These are phyloP conservation scores for Medakamo hakoo DNA, from an alignment of 139 green algal genomes.

Conservation along the genomic window DNA sequence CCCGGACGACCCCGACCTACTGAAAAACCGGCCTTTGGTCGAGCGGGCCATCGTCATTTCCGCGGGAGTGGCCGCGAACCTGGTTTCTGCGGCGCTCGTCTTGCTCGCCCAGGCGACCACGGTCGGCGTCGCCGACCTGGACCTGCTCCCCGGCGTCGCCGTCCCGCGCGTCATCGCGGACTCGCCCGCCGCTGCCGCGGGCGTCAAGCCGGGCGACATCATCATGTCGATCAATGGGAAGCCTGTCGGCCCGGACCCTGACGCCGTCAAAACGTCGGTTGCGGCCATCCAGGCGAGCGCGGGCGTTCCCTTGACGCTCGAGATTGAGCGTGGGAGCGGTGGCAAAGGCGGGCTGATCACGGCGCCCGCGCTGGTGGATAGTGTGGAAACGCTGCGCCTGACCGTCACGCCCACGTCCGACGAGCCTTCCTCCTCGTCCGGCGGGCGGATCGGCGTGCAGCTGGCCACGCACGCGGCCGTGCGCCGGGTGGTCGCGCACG, in stretches of 20 bases:
- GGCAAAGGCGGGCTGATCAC: no score
- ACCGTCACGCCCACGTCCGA: no score
- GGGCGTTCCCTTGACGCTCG: not conserved
- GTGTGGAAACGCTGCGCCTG: no score
- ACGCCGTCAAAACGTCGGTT: not conserved
- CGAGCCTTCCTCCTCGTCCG: no score
- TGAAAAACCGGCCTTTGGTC: constrained; percentile 71
- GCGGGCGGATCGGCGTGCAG: constrained; percentile 77
- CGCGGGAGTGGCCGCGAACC: constrained; percentile 89
- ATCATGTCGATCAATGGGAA: constrained; percentile 19
- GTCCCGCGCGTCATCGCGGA: constrained; percentile 36
- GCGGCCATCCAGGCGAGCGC: not conserved
- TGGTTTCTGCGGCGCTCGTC: constrained; percentile 43
- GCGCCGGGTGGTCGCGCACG: constrained; percentile 6
- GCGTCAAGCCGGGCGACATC: constrained; percentile 53
- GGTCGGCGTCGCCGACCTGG: constrained; percentile 42
- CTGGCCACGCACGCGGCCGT: constrained; percentile 55
- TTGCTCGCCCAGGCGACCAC: constrained; percentile 34
- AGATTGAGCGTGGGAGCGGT: not conserved
- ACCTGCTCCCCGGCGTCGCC: constrained; percentile 43
- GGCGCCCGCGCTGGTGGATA: no score
- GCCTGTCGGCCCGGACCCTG: not conserved
- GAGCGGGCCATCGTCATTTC: constrained; percentile 68
- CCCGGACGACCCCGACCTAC: constrained; percentile 81
- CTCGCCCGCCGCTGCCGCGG: constrained; percentile 37